Base-by-base conservation (phyloP, 2,329 filamentous ascomycete species). In the Neofusicoccum sp. region DNA sequence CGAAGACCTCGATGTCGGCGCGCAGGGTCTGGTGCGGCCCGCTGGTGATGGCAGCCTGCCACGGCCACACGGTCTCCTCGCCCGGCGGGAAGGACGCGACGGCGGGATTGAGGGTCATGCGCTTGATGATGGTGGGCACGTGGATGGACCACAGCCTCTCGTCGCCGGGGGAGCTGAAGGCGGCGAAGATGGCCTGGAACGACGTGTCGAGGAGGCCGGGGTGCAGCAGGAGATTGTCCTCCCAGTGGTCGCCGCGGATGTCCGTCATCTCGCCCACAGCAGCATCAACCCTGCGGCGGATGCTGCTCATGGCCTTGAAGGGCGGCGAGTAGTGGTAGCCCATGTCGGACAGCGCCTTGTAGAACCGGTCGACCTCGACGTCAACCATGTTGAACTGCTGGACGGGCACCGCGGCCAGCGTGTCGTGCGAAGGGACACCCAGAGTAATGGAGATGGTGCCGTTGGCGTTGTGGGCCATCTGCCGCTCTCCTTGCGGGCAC, bases 181-280 rank as follows among this genome's bases (percentile, higher is more conserved):
- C 74, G 2, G 69, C 66, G 22, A 76, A 43, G 22, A 71, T 63
- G 1, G 69, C 64, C 54, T 77, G 76, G 11, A 77, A 65, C 1
- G 72, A 70, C 12, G 67, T 68, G 49, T 77, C 76, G 1, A 76
- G 65, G 12, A 64, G 44, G 1, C 65, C 68, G 1, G 75, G 75
- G 59, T 77, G 72, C 8, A 16, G 47, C 34, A 37, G 50, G 48
- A 52, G 28, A 6, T 11, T 9, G 6, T 8, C 8, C 9, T 8
- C 9, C 9, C 12, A 8, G 8, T 8, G 16, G 16, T 7, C 22
- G 22, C 22, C 22, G 22, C 22, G 22, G 22, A 22, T 22, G 22
- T 22, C 22, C 22, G 22, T 22, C 22, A 22, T 22, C 22, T 22
- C 22, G 22, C 22, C 22, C 22, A 22, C 22, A 22, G 22, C 22